A percentile compares a stretch with the other conserved stretches of the same genome.
phyloP scores from a whole-genome alignment of 306 rosid genomes.

The Medicago truncatula region DNA sequence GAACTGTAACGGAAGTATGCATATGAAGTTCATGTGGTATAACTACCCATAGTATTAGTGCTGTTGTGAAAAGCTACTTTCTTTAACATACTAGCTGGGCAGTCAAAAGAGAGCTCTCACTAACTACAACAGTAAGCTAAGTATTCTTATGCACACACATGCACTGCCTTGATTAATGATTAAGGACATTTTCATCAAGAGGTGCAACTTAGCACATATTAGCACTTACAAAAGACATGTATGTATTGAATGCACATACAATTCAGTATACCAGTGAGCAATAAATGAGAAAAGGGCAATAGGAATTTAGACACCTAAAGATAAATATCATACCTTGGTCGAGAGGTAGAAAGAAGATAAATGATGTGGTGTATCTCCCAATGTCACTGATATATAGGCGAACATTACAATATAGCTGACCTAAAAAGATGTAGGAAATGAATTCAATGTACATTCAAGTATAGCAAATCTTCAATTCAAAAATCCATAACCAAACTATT shows the following conservation, averaged over 20 bases:
- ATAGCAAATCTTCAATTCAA: constrained; percentile 15
- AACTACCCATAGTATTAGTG: neutral
- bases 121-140: neutral
- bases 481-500: constrained; percentile 34
- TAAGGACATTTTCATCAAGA: constrained; percentile 22
- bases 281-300: constrained; percentile 10
- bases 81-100: constrained; percentile 6
- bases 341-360: constrained; percentile 78
- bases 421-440: constrained; percentile 56
- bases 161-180: neutral
- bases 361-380: constrained; percentile 74
- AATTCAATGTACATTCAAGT: constrained; percentile 31
- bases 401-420: constrained; percentile 97
- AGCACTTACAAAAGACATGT: constrained; percentile 23
- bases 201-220: constrained; percentile 15
- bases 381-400: constrained; percentile 82
- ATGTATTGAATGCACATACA: constrained; percentile 14
- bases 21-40: neutral
- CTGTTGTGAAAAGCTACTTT: neutral
- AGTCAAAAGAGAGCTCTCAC: constrained; percentile 7
- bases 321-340: constrained; percentile 70
- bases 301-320: constrained; percentile 12
- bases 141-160: neutral
- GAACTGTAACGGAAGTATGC: constrained; percentile 10
- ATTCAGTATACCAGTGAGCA: constrained; percentile 1